Evolutionary conservation across 2,329 filamentous ascomycete species (phyloP).

Genomic region (Fusarium protoensiforme): DNA sequence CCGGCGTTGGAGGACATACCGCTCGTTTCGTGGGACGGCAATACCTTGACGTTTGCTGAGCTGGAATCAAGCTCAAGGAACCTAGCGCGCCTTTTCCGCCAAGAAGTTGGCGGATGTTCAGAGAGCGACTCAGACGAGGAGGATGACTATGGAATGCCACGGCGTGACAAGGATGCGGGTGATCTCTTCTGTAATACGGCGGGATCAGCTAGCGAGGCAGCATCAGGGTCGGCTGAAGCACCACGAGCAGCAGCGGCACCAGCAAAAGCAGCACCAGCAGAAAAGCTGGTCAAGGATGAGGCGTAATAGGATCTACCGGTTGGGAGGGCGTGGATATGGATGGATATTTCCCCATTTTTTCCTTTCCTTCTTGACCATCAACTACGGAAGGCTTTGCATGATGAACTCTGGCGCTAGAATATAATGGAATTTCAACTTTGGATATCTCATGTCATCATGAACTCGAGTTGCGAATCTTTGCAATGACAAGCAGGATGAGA

Average conservation of each 20-base stretch:
- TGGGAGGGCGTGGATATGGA: neutral
- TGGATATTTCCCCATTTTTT: neutral
- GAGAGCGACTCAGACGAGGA: conserved; percentile 21
- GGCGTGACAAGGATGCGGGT: conserved; percentile 53
- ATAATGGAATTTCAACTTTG: neutral
- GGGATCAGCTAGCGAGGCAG: conserved; percentile 1
- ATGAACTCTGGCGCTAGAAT: conserved; percentile 16
- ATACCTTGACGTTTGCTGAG: conserved; percentile 51
- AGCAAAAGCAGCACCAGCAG: neutral
- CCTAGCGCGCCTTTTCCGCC: conserved; percentile 70
- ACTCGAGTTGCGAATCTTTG: conserved; percentile 46
- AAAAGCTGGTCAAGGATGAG: conserved; percentile 25
- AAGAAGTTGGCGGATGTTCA: conserved; percentile 74
- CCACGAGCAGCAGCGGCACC: neutral
- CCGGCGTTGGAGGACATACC: conserved; percentile 62
- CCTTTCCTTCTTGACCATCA: conserved; percentile 2
- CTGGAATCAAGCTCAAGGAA: conserved; percentile 58
- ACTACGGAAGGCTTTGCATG: conserved; percentile 15
- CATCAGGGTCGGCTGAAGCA: neutral
- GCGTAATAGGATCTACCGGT: conserved; percentile 29
- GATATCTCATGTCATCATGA: conserved; percentile 12
- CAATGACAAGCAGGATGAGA: conserved; percentile 68
- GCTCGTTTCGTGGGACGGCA: conserved; percentile 73
- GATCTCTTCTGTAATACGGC: conserved; percentile 73
- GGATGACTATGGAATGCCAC: conserved; percentile 23